Percentiles rank a stretch among this genome's conserved stretches.
Evolutionary conservation across 148 eudicot species (phyloP).

Genomic region (Camellia lanceoleosa): DNA sequence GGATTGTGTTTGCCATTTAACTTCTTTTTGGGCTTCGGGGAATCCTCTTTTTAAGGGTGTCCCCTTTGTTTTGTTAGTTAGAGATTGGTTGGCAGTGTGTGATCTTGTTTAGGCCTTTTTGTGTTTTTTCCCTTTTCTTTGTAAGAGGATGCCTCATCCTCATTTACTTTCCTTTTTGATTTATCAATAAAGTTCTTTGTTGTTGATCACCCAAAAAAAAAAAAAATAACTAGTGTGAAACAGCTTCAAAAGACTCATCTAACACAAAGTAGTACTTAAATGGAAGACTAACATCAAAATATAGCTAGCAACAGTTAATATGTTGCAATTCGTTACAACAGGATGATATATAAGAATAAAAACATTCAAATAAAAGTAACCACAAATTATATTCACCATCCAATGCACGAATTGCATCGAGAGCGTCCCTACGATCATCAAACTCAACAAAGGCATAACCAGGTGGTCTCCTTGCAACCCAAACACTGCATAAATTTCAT

Average conservation of each 20-base stretch:
- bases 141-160: too few relatives aligned
- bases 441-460: slow-evolving; percentile 88
- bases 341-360: neutral
- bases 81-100: too few relatives aligned
- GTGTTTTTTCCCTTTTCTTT: too few relatives aligned
- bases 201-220: too few relatives aligned
- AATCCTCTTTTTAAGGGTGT: too few relatives aligned
- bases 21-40: too few relatives aligned
- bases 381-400: slow-evolving; percentile 44
- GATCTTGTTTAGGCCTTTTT: too few relatives aligned
- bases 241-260: neutral
- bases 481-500: slow-evolving; percentile 53
- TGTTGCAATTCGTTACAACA: neutral
- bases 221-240: too few relatives aligned
- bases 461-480: slow-evolving; percentile 94
- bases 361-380: neutral
- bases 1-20: too few relatives aligned
- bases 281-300: neutral
- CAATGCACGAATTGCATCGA: slow-evolving; percentile 64
- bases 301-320: neutral
- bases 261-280: neutral
- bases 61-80: too few relatives aligned
- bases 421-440: slow-evolving; percentile 84
- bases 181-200: too few relatives aligned
- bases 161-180: too few relatives aligned